Evolutionary conservation across 768 basidiomycete genomes (phyloP).

Genomic region (Suillus decipiens): DNA sequence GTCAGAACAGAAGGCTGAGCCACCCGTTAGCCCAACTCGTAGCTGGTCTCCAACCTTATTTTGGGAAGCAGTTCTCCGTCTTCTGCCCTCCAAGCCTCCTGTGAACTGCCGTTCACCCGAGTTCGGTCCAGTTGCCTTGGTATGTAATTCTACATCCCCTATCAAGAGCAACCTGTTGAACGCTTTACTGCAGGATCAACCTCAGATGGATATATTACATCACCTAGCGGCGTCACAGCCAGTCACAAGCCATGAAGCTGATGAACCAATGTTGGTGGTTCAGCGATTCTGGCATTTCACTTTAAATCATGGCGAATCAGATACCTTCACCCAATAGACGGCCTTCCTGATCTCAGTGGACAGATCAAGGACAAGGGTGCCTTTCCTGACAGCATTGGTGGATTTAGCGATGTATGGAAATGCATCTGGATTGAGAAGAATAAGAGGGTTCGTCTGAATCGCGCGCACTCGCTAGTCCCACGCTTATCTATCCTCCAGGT

Average conservation of each 20-base stretch:
- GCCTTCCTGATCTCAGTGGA: slow-evolving; percentile 10
- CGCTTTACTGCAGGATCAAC: not conserved
- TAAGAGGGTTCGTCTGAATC: not conserved
- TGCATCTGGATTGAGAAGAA: slow-evolving; percentile 30
- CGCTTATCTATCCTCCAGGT: not conserved
- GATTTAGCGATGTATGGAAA: slow-evolving; percentile 47
- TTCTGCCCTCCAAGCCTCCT: not conserved
- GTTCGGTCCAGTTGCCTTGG: not conserved
- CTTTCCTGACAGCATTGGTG: slow-evolving; percentile 40
- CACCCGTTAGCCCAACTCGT: not conserved
- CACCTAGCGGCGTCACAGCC: slow-evolving; percentile 2
- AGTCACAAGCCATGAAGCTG: not conserved
- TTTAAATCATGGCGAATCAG: slow-evolving; percentile 2
- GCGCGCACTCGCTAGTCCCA: not conserved
- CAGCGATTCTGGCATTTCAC: not conserved
- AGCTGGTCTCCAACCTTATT: not conserved
- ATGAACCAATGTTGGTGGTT: slow-evolving; percentile 2
- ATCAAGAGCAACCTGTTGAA: not conserved
- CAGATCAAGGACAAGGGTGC: slow-evolving; percentile 26
- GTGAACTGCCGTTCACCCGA: not conserved
- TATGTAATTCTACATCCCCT: not conserved
- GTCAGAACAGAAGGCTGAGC: not conserved
- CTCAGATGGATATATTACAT: not conserved
- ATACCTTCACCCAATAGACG: not conserved
- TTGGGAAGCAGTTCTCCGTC: not conserved